Evolutionary conservation across 768 basidiomycete species (phyloP), one percentile per base, ranked within the genome.

Genomic region (Tylopilus cervinicoccineus): DNA sequence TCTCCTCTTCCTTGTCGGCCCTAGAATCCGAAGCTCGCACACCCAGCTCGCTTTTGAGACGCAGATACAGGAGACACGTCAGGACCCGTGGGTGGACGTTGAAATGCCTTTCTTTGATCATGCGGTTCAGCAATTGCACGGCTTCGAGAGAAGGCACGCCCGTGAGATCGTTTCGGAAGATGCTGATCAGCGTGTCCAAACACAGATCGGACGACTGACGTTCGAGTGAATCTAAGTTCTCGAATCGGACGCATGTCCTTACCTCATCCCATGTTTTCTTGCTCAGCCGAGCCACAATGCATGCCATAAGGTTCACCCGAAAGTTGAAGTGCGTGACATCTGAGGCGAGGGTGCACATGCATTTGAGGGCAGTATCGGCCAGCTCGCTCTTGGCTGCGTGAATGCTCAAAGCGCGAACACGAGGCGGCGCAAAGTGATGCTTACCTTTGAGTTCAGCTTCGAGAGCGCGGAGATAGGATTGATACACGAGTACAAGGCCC

Each of bases 251-350:
- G 37, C 40, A 39, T 39, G 38, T 26, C 31, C 83, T 62, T 59
- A 93, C 95, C 68, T 83, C 76, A 69, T 93, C 88, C 93, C 94
- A 98, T 17, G 86, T 83, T 62, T 79, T 86, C 63, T 80, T 82
- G 64, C 93, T 93, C 39, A 98, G 68, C 13, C 81, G 80, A 41
- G 85, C 82, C 20, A 97, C 82, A 49, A 98, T 74, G 42, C 86
- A 85, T 51, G 83, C 83, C 81, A 96, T 91, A 57, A 99, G 78
- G 71, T 98, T 96, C 55, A 81, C 76, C 38, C 89, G 82, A 67
- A 97, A 98, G 72, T 98, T 99, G 81, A 99, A 99, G 70, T 98
- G 93, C 13, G 91, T 88, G 52, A 84, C 81, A 62, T 91, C 84
- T 17, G 77, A 76, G 22, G 93, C 72, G 37, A 98, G 75, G 6